Evolutionary conservation across 73 alveolate genomes (phyloP).

Genomic region (Loxodes magnus): DNA sequence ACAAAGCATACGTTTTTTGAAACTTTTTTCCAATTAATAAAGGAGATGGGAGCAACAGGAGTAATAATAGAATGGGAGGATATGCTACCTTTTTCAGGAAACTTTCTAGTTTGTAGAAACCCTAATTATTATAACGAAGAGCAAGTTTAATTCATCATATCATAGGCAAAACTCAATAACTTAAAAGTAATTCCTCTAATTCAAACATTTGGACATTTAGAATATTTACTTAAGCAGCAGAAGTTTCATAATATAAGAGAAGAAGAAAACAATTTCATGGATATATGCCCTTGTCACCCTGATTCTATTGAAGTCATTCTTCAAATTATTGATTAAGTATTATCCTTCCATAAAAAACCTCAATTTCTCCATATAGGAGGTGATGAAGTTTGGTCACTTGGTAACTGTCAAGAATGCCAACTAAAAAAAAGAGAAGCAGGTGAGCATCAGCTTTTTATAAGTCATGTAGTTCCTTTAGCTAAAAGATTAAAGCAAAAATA

Average conservation of each 20-base stretch:
- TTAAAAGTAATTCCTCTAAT: neutral
- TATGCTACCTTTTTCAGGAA: constrained; percentile 1
- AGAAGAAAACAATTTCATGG: neutral
- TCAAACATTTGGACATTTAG: neutral
- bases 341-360: neutral
- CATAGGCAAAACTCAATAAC: neutral
- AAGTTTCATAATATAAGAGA: neutral
- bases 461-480: neutral
- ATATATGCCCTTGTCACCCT: neutral
- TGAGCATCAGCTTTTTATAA: too few species aligned
- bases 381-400: constrained; percentile 1
- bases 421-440: neutral
- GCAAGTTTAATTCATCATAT: neutral
- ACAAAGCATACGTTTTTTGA: neutral
- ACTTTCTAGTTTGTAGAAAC: too few species aligned
- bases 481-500: neutral
- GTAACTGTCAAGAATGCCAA: neutral
- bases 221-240: neutral
- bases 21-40: neutral
- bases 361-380: constrained; percentile 1
- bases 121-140: too few species aligned
- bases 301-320: neutral
- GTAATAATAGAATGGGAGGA: neutral
- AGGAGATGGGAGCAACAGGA: neutral
- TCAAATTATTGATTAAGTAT: neutral